Conservation (phyloP, 2,329 filamentous ascomycete species). For the Pezicula rhizophila region DNA sequence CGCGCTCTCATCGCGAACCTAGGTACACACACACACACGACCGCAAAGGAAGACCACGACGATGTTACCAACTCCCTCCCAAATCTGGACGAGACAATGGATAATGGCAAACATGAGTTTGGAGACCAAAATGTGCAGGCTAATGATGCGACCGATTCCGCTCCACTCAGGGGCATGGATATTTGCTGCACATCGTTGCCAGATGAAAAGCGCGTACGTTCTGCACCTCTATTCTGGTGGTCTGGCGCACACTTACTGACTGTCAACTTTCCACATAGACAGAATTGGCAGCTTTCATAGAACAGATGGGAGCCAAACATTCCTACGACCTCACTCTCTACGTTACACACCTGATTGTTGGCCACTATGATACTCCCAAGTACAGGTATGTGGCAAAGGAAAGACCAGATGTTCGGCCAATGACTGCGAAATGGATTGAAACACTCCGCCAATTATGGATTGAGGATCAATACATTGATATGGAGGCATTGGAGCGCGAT, state of each 20-base stretch:
- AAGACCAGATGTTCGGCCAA: constrained; percentile 76
- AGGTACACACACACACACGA: too few relatives aligned
- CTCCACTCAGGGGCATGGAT: constrained; percentile 65
- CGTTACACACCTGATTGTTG: constrained; percentile 90
- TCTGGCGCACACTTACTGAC: constrained; percentile 1
- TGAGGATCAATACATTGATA: constrained; percentile 67
- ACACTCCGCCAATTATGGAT: constrained; percentile 77
- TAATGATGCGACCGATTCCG: background rate
- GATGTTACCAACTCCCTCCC: too few relatives aligned
- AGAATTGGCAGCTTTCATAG: constrained; percentile 56
- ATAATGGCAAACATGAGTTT: background rate
- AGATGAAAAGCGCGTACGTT: constrained; percentile 67
- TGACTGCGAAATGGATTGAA: constrained; percentile 79
- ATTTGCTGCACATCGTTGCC: constrained; percentile 85
- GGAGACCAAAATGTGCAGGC: background rate
- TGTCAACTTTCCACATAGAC: constrained; percentile 27
- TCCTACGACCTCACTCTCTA: constrained; percentile 92
- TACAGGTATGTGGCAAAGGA: constrained; percentile 93
- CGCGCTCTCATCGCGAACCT: too few relatives aligned
- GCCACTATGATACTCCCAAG: constrained; percentile 82
- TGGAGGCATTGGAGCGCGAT: constrained; percentile 60
- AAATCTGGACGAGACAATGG: too few relatives aligned
- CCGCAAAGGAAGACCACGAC: too few relatives aligned
- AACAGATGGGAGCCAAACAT: constrained; percentile 80
- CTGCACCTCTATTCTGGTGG: background rate